Conservation (phyloP, 352 stramenopile genomes). For the Paralagenidium karlingii region DNA sequence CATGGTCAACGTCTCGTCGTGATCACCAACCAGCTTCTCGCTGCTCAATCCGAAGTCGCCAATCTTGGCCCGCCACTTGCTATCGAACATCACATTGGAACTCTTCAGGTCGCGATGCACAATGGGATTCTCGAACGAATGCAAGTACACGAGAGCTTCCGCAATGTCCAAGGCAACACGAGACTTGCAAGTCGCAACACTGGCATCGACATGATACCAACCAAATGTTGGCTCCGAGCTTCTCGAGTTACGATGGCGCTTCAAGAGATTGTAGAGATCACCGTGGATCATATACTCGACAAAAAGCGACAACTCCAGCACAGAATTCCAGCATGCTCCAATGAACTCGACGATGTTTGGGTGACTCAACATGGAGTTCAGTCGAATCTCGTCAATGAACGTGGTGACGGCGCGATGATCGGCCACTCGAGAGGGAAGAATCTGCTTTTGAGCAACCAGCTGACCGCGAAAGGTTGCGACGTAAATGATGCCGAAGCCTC, state of each 20-base stretch:
- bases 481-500: slow-evolving; percentile 10
- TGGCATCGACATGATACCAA: too few relatives aligned
- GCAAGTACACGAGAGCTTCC: slow-evolving; percentile 18
- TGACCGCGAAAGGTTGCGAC: slow-evolving; percentile 5
- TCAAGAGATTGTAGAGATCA: slow-evolving; percentile 21
- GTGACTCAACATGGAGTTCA: slow-evolving; percentile 38
- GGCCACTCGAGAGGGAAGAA: too few relatives aligned
- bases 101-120: too few relatives aligned
- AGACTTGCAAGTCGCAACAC: slow-evolving; percentile 38
- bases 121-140: slow-evolving; percentile 33
- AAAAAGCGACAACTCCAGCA: slow-evolving; percentile 29
- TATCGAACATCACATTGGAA: slow-evolving; percentile 26
- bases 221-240: too few relatives aligned
- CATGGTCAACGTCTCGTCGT: background rate
- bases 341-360: slow-evolving; percentile 40
- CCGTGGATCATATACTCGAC: slow-evolving; percentile 32
- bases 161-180: slow-evolving; percentile 15
- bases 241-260: too few relatives aligned
- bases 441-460: slow-evolving; percentile 8
- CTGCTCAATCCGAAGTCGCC: slow-evolving; percentile 11
- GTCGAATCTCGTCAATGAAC: slow-evolving; percentile 60
- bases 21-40: too few relatives aligned
- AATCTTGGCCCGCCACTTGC: slow-evolving; percentile 16
- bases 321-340: slow-evolving; percentile 27
- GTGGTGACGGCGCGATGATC: too few relatives aligned